Conservation (phyloP, 2,329 filamentous ascomycete genomes). For the Botrytis galanthina region DNA sequence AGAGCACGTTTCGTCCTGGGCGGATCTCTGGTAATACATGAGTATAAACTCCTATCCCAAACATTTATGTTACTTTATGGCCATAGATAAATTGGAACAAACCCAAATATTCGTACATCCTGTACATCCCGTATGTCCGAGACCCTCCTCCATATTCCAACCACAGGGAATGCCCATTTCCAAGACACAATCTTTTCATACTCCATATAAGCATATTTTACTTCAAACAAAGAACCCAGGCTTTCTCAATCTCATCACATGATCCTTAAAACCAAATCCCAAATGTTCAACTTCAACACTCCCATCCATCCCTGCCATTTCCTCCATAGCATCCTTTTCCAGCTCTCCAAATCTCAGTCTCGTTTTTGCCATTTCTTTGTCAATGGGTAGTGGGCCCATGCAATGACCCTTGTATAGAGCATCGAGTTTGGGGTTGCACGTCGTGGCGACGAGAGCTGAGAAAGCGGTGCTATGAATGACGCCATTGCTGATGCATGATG, state of each 20-base stretch:
- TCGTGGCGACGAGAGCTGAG: slow-evolving; percentile 24
- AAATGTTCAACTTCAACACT: not conserved
- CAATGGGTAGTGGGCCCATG: not conserved
- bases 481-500: slow-evolving; percentile 20
- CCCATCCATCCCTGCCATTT: not conserved
- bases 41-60: not conserved
- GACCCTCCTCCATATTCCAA: no score
- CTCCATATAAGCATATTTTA: no score
- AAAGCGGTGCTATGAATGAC: slow-evolving; percentile 21
- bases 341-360: not conserved
- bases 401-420: slow-evolving; percentile 8
- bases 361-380: not conserved
- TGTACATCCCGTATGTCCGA: not conserved
- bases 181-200: not conserved
- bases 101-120: not conserved
- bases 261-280: not conserved
- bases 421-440: slow-evolving; percentile 17
- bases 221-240: not conserved
- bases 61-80: no score
- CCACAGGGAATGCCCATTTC: not conserved
- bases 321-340: not conserved
- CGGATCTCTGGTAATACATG: not conserved
- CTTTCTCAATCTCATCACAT: not conserved
- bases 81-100: not conserved
- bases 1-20: not conserved